Evolutionary conservation across 805 yeast genomes (phyloP).

Genomic region (Kluyveromyces wickerhamii): DNA sequence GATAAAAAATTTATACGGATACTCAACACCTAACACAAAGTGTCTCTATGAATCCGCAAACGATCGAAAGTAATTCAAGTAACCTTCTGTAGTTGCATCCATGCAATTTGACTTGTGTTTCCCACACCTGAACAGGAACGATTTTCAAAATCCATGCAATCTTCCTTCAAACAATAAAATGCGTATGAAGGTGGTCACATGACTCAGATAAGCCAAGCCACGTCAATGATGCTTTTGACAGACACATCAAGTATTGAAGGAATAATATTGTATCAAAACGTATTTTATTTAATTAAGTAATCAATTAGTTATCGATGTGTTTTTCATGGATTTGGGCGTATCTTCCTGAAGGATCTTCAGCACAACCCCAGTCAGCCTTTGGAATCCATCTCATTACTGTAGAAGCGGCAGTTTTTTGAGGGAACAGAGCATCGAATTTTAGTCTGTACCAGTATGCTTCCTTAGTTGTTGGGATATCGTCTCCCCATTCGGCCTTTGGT

Average conservation of each 20-base stretch:
- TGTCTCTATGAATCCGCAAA: too few species aligned
- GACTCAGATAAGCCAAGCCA: too few species aligned
- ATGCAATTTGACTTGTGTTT: too few species aligned
- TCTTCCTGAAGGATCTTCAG: conserved; percentile 98
- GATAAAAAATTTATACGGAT: too few species aligned
- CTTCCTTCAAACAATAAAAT: too few species aligned
- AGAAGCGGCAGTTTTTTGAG: conserved; percentile 82
- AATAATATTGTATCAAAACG: neutral
- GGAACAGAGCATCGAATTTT: conserved; percentile 90
- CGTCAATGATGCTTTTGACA: too few species aligned
- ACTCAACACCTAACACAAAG: too few species aligned
- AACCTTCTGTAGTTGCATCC: too few species aligned
- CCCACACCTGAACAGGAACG: too few species aligned
- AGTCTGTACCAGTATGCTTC: conserved; percentile 99
- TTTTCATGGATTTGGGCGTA: conserved; percentile 84
- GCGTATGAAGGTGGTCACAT: too few species aligned
- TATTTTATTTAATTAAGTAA: neutral
- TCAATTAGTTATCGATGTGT: conserved; percentile 35
- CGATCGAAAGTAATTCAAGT: too few species aligned
- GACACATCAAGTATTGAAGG: neutral
- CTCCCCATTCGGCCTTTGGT: conserved; percentile 96
- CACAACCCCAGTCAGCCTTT: conserved; percentile 99
- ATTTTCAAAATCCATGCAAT: too few species aligned
- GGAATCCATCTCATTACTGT: conserved; percentile 99
- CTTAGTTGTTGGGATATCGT: conserved; percentile 90